Percentiles rank a stretch among this genome's conserved stretches.
phyloP scores from a whole-genome alignment of 305 asterid species.

The Rubia peregrina region DNA sequence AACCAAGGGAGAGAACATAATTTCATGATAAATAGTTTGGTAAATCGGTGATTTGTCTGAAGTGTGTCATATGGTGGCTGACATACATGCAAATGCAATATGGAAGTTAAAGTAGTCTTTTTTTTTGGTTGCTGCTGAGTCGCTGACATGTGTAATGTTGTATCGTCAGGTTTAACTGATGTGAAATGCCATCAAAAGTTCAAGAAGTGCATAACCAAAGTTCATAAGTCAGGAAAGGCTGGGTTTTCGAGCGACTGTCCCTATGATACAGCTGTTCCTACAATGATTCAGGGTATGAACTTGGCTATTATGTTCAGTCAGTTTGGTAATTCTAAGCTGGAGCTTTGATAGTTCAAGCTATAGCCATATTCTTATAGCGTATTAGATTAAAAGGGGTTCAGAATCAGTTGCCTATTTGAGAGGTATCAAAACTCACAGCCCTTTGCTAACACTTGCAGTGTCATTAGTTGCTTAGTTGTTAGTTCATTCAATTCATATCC shows the following conservation, averaged over 20 bases:
- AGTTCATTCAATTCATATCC: not conserved
- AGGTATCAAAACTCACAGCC: not conserved
- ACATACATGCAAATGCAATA: not conserved
- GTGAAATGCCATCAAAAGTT: constrained; percentile 89
- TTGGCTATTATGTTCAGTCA: constrained; percentile 83
- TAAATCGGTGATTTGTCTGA: not conserved
- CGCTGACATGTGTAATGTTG: constrained; percentile 8
- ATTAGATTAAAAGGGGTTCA: not conserved
- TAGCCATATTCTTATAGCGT: not conserved
- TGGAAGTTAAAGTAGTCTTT: not conserved
- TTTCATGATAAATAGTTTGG: not conserved
- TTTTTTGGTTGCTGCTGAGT: not conserved
- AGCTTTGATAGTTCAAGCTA: constrained; percentile 28
- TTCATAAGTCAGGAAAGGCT: constrained; percentile 70
- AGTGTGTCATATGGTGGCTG: not conserved
- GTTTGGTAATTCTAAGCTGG: constrained; percentile 57
- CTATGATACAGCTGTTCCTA: constrained; percentile 73
- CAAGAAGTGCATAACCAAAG: constrained; percentile 82
- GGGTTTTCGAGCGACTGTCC: constrained; percentile 75
- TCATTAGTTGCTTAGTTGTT: not conserved
- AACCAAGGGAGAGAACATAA: not conserved
- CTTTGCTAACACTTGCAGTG: not conserved
- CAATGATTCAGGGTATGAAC: constrained; percentile 95
- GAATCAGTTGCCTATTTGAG: not conserved
- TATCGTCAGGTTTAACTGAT: constrained; percentile 55